Conservation (phyloP, 2,329 filamentous ascomycete genomes). For the Leptographium wingfieldii region DNA sequence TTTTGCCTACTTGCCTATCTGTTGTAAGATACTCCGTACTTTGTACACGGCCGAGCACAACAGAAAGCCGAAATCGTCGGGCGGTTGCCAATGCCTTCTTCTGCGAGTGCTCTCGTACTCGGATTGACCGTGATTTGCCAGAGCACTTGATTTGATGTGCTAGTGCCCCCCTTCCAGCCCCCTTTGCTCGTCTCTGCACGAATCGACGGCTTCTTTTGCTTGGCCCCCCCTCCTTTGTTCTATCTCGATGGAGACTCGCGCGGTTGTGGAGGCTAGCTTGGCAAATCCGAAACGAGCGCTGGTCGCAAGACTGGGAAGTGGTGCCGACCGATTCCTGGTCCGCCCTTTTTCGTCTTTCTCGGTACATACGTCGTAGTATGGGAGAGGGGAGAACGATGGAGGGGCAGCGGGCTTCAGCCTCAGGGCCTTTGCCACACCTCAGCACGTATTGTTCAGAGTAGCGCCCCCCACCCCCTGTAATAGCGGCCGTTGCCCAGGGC, state of each 20-base stretch:
- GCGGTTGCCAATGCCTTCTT: background rate
- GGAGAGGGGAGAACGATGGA: background rate
- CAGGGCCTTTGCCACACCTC: background rate
- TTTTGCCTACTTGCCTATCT: background rate
- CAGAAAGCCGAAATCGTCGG: background rate
- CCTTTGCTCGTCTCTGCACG: background rate
- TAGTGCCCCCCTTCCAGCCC: background rate
- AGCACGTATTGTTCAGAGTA: background rate
- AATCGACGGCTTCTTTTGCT: too few relatives aligned
- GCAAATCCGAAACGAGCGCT: slow-evolving; percentile 7
- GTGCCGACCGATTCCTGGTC: background rate
- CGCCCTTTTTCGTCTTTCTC: too few relatives aligned
- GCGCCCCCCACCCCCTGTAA: background rate
- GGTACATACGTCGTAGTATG: too few relatives aligned
- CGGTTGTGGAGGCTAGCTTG: slow-evolving; percentile 1
- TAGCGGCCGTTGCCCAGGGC: too few relatives aligned
- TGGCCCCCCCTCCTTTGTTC: background rate
- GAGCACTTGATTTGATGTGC: background rate
- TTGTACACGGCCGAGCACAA: background rate
- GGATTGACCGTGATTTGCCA: background rate
- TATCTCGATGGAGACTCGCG: background rate
- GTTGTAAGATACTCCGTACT: too few relatives aligned
- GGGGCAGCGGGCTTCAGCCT: background rate
- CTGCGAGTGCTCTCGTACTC: background rate
- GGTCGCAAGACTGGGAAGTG: background rate